A percentile compares a stretch with the other conserved stretches of the same genome.
phyloP scores from a whole-genome alignment of 495 filamentous ascomycete genomes.

The Terfezia claveryi region DNA sequence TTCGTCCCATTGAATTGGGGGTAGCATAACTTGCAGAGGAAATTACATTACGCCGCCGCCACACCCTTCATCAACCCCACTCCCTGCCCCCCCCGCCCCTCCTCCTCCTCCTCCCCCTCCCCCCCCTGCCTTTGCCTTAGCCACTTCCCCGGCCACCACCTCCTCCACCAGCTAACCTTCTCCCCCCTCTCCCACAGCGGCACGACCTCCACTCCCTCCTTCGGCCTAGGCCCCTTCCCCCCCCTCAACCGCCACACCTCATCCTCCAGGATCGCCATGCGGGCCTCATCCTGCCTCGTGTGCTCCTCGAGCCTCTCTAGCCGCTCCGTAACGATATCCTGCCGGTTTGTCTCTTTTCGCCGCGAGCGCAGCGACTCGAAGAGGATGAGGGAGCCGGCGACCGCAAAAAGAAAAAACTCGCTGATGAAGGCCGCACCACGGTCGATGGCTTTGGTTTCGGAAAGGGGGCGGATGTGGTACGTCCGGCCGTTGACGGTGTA shows the following conservation, averaged over 20 bases:
- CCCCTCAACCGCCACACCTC: constrained; percentile 12
- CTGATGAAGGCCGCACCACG: constrained; percentile 86
- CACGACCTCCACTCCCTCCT: constrained; percentile 4
- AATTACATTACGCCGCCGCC: too few relatives aligned
- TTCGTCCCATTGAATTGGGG: too few relatives aligned
- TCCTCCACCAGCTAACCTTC: background rate
- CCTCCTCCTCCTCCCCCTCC: background rate
- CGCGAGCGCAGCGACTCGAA: constrained; percentile 59
- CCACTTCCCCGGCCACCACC: background rate
- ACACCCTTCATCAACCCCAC: too few relatives aligned
- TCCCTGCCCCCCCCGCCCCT: background rate
- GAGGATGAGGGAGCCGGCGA: constrained; percentile 56
- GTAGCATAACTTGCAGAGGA: too few relatives aligned
- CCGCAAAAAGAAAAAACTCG: constrained; percentile 67
- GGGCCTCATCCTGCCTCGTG: constrained; percentile 20
- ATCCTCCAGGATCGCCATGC: constrained; percentile 43
- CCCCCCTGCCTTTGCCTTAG: background rate
- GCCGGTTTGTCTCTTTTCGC: constrained; percentile 51
- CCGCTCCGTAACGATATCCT: constrained; percentile 49
- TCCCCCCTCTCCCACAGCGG: constrained; percentile 9
- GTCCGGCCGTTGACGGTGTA: constrained; percentile 22
- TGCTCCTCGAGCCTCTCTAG: constrained; percentile 32
- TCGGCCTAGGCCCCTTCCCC: constrained; percentile 10
- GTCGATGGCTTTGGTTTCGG: constrained; percentile 86
- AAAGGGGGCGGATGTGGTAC: constrained; percentile 42